Evolutionary conservation across 768 basidiomycete species (phyloP).

Genomic region (Suillus brevipes): DNA sequence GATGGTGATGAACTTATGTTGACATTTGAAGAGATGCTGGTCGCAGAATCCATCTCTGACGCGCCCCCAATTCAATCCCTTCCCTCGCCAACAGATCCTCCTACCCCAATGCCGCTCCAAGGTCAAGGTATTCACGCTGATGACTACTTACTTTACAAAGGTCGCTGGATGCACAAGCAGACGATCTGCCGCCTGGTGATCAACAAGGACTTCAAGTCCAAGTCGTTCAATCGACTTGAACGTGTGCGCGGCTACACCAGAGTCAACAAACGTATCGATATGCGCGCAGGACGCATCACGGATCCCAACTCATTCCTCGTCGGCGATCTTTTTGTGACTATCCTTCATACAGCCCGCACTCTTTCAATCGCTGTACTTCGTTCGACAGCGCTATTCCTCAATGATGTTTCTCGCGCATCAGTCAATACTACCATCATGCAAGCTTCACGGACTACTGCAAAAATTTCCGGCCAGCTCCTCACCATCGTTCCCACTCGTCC

Average conservation of each 20-base stretch:
- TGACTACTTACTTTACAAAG: constrained; percentile 5
- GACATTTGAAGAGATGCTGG: too few relatives aligned
- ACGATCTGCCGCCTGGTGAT: neutral
- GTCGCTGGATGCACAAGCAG: constrained; percentile 2
- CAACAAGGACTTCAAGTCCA: neutral
- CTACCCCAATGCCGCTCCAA: too few relatives aligned
- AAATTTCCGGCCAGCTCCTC: neutral
- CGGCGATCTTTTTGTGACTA: neutral
- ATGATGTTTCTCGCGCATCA: neutral
- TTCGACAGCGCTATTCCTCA: neutral
- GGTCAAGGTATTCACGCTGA: neutral
- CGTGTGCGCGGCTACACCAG: neutral
- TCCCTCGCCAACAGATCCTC: too few relatives aligned
- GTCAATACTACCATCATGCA: neutral
- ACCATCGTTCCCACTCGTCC: neutral
- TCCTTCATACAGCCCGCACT: neutral
- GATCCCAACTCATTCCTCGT: neutral
- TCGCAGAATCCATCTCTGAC: too few relatives aligned
- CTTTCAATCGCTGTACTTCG: neutral
- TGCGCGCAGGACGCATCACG: neutral
- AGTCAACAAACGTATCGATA: neutral
- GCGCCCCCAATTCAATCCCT: neutral
- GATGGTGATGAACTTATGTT: too few relatives aligned
- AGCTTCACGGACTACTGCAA: neutral
- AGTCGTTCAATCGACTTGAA: neutral